These are phyloP conservation scores for Xylariaceae sp. DNA, from an alignment of 2,329 filamentous ascomycete genomes.

Conservation along the genomic window DNA sequence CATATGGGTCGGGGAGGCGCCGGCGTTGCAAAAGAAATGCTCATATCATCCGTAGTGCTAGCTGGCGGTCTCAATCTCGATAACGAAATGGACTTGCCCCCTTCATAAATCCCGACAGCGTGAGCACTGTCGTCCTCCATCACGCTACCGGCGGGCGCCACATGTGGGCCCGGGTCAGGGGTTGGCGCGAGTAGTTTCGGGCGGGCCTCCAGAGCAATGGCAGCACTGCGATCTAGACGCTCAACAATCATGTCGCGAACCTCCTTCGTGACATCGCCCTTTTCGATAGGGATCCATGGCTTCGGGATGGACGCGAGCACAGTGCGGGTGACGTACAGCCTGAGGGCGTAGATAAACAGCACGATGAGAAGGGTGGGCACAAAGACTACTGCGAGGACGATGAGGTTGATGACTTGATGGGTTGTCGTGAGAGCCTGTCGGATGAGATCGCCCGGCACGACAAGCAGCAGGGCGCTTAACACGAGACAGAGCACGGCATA, in stretches of 20 bases:
- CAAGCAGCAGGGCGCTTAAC: constrained; percentile 65
- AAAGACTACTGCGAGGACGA: constrained; percentile 73
- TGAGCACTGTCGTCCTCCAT: constrained; percentile 6
- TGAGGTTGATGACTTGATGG: constrained; percentile 69
- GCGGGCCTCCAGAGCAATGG: constrained; percentile 71
- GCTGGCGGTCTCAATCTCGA: constrained; percentile 34
- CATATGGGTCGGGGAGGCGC: constrained; percentile 54
- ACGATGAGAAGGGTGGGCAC: constrained; percentile 65
- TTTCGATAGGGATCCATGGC: constrained; percentile 77
- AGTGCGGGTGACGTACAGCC: constrained; percentile 82
- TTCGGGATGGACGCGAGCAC: constrained; percentile 81
- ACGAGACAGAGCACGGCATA: constrained; percentile 74
- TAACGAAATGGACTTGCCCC: constrained; percentile 22
- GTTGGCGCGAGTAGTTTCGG: constrained; percentile 52
- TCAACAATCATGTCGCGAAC: constrained; percentile 72
- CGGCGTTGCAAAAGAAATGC: constrained; percentile 39
- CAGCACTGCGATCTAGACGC: constrained; percentile 68
- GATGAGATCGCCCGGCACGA: constrained; percentile 77
- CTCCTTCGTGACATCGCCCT: constrained; percentile 69
- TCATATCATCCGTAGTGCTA: constrained; percentile 36
- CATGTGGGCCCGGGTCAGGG: constrained; percentile 15
- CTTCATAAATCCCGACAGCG: constrained; percentile 11
- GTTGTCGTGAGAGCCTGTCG: constrained; percentile 63
- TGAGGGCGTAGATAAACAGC: constrained; percentile 69
- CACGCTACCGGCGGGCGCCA: constrained; percentile 13